A percentile compares a stretch with the other conserved stretches of the same genome.
Evolutionary conservation across 2,329 filamentous ascomycete genomes (phyloP).

Genomic region (Aspergillus ustus): DNA sequence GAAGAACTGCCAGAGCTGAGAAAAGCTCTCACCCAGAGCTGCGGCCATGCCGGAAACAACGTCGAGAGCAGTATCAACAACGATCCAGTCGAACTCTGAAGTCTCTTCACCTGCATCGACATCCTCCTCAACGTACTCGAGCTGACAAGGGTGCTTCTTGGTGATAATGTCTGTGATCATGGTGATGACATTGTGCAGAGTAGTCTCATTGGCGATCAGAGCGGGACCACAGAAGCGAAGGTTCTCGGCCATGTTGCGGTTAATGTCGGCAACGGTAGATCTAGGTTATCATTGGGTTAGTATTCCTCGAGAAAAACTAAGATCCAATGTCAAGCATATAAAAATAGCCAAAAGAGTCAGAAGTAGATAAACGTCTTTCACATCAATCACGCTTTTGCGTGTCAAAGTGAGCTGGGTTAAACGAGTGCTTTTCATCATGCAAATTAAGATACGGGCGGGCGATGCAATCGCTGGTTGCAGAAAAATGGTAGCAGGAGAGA

Average conservation of each 20-base stretch:
- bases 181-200: conserved; percentile 76
- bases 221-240: conserved; percentile 90
- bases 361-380: conserved; percentile 70
- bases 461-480: conserved; percentile 14
- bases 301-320: conserved; percentile 25
- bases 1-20: conserved; percentile 92
- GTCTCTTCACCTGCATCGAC: conserved; percentile 75
- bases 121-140: conserved; percentile 82
- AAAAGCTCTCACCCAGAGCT: conserved; percentile 79
- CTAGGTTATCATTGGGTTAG: conserved; percentile 59
- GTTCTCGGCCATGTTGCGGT: conserved; percentile 87
- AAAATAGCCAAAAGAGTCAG: conserved; percentile 49
- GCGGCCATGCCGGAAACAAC: conserved; percentile 83
- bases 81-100: conserved; percentile 96
- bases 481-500: conserved; percentile 21
- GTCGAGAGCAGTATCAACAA: conserved; percentile 92
- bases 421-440: conserved; percentile 84
- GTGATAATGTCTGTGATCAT: conserved; percentile 80
- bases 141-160: conserved; percentile 89
- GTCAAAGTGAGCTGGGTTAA: conserved; percentile 99
- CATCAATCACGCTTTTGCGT: conserved; percentile 81
- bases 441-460: conserved; percentile 20
- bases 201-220: conserved; percentile 73
- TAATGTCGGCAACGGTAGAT: conserved; percentile 89
- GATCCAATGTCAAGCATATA: conserved; percentile 15